phyloP scores from a whole-genome alignment of 2,329 filamentous ascomycete genomes.

The Pseudocercospora fijiensis region DNA sequence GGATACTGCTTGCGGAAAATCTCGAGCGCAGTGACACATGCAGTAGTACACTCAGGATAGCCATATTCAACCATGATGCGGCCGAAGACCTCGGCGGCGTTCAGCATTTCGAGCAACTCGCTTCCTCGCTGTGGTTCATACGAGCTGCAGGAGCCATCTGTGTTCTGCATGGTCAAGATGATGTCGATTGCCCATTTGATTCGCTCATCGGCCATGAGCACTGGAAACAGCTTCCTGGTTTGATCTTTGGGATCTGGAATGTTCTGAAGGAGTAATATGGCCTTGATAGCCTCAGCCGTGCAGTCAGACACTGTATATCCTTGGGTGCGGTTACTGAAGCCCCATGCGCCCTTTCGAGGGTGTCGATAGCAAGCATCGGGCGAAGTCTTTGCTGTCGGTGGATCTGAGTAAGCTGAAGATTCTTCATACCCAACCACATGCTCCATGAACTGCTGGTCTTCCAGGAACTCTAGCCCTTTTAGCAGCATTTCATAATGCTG shows the following conservation, averaged over 20 bases:
- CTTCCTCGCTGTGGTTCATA: slow-evolving; percentile 84
- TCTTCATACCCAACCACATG: slow-evolving; percentile 73
- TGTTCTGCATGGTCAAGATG: slow-evolving; percentile 85
- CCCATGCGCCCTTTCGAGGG: slow-evolving; percentile 88
- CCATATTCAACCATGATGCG: slow-evolving; percentile 99
- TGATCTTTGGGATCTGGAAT: slow-evolving; percentile 53
- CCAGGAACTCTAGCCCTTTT: slow-evolving; percentile 80
- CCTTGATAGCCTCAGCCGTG: slow-evolving; percentile 85
- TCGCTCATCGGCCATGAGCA: slow-evolving; percentile 70
- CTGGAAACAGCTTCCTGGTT: slow-evolving; percentile 56
- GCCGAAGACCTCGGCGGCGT: slow-evolving; percentile 94
- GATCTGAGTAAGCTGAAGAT: slow-evolving; percentile 49
- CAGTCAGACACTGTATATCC: slow-evolving; percentile 96
- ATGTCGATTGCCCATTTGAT: slow-evolving; percentile 89
- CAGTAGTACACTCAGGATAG: slow-evolving; percentile 96
- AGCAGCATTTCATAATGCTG: slow-evolving; percentile 80
- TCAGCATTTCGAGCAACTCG: slow-evolving; percentile 76
- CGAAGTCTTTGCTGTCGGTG: slow-evolving; percentile 33
- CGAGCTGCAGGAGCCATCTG: slow-evolving; percentile 79
- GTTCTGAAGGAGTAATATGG: slow-evolving; percentile 79
- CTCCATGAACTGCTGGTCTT: slow-evolving; percentile 85
- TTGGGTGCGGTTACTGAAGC: slow-evolving; percentile 87
- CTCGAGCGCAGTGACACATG: slow-evolving; percentile 82
- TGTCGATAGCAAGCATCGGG: slow-evolving; percentile 66
- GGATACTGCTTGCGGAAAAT: slow-evolving; percentile 81